Percentiles rank a stretch among this genome's conserved stretches.
Conservation (phyloP, 2,329 filamentous ascomycete species). For the Claviceps citrina region DNA sequence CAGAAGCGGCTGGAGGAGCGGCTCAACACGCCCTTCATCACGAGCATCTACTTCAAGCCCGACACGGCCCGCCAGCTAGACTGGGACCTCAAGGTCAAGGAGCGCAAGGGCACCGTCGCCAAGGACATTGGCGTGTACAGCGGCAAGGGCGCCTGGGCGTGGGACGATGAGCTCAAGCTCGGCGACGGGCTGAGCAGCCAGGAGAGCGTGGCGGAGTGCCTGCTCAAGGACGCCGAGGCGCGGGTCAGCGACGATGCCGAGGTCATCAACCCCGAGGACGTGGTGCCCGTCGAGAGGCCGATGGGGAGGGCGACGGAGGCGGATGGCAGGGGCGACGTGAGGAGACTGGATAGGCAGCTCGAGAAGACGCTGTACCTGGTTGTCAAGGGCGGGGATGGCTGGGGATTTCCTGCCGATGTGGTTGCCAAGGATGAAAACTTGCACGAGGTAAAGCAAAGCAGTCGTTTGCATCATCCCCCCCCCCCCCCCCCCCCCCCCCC, state of each 20-base stretch:
- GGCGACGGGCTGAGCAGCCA: conserved; percentile 53
- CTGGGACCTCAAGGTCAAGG: conserved; percentile 73
- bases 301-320: conserved; percentile 59
- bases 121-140: conserved; percentile 78
- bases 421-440: conserved; percentile 60
- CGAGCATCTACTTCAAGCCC: conserved; percentile 88
- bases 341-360: conserved; percentile 63
- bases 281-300: conserved; percentile 55
- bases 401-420: conserved; percentile 67
- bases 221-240: conserved; percentile 62
- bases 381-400: conserved; percentile 59
- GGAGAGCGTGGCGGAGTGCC: conserved; percentile 47
- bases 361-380: conserved; percentile 77
- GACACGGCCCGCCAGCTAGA: conserved; percentile 72
- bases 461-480: too few relatives aligned
- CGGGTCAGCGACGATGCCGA: conserved; percentile 45
- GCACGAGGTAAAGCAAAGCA: conserved; percentile 71
- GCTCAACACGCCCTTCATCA: conserved; percentile 69
- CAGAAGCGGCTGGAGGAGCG: conserved; percentile 94
- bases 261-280: conserved; percentile 39
- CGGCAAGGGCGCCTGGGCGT: conserved; percentile 51
- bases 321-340: conserved; percentile 57
- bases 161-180: conserved; percentile 82
- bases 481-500: too few relatives aligned
- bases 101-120: conserved; percentile 57